Evolutionary conservation across 805 yeast genomes (phyloP), one percentile per base, ranked within the genome.

Genomic region (Wickerhamomyces ciferrii): DNA sequence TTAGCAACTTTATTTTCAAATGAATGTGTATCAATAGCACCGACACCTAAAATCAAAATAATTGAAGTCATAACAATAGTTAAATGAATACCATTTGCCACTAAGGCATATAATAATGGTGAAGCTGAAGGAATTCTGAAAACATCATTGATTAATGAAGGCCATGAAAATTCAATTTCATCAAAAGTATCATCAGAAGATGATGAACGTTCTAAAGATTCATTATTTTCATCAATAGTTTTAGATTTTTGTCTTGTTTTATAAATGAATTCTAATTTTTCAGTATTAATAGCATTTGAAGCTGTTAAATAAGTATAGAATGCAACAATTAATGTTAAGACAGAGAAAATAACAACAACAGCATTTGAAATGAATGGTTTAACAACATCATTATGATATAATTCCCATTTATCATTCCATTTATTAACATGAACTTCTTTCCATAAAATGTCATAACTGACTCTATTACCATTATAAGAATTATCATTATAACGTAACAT

Each of bases 401-500:
- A 20, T 4, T 53, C 56, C 53, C 56, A 49, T 14, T 54, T 48
- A 21, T 44, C 38, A 17, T 21, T 39, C 44, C 45, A 39, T 8
- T 43, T 42, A 10, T 31, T 43, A 5, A 44, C 44, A 46, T 59
- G 55, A 13, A 61, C 43, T 36, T 61, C 65, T 45, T 56, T 59
- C 56, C 59, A 62, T 5, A 56, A 36, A 3, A 61, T 42, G 32
- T 58, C 63, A 44, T 58, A 61, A 2, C 63, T 43, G 46, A 62
- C 46, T 48, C 58, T 54, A 43, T 60, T 59, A 5, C 60, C 60
- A 45, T 62, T 62, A 32, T 49, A 55, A 8, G 58, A 53, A 40
- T 53, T 42, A 39, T 60, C 63, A 15, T 48, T 45, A 29, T 51
- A 43, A 29, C 61, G 53, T 8, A 62, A 36, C 23, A 55, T 34